Evolutionary conservation across 345 rosid species (phyloP), one percentile per base, ranked within the genome.

Genomic region (Turritis glabra): DNA sequence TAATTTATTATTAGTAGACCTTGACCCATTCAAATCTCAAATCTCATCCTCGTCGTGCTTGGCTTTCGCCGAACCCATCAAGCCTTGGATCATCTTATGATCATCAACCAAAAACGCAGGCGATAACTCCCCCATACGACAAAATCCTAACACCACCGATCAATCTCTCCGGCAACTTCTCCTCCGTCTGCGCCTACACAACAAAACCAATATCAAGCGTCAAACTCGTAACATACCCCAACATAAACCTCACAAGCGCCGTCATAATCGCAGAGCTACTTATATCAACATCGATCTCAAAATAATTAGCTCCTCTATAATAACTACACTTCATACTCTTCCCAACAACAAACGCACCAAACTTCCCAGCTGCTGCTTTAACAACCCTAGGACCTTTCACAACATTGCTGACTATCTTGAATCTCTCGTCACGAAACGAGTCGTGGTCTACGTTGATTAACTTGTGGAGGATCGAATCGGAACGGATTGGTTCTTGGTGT

Each of bases 321-420:
- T 93, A 93, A 55, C 65, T 85, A 46, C 90, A 85, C n/a, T 74
- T 86, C 76, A 85, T 53, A 1, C 88, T 80, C 48, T 84, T 90
- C 23, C 93, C 93, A 19, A 82, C 38, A 40, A 93, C 64, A 27
- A 94, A 90, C 29, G 97, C 93, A 3, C 90, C 81, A 76, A 81
- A 83, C 15, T 67, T 88, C 5, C 93, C 98, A 9, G 90, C 89
- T 15, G 96, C 51, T 21, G 86, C 85, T 76, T 81, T 88, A 69
- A 85, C 92, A 27, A 90, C 64, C 97, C 96, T 80, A 3, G 96
- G 97, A 3, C 96, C 98, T 81, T 93, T 87, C 29, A 81, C 90
- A 73, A 90, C 90, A 41, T 85, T 81, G 64, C 81, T 89, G 77
- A 91, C 88, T 40, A 88, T 77, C 81, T 93, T 93, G 73, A 93